These are phyloP conservation scores for Pisolithus thermaeus DNA, from an alignment of 1,284 basidiomycete species.

Conservation along the genomic window DNA sequence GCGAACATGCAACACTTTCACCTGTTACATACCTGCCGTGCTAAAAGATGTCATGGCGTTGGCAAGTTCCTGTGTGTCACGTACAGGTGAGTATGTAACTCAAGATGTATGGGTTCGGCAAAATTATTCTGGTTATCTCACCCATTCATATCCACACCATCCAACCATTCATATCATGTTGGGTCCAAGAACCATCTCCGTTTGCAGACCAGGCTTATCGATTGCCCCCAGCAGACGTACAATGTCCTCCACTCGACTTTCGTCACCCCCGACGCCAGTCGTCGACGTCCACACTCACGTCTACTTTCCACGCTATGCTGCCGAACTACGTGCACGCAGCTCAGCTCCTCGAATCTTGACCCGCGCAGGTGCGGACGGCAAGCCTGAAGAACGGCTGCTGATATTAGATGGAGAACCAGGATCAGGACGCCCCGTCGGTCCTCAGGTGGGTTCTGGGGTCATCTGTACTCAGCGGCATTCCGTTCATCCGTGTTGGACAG, in stretches of 20 bases:
- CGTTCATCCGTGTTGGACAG: constrained; percentile 33
- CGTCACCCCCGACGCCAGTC: constrained; percentile 33
- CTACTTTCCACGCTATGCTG: constrained; percentile 70
- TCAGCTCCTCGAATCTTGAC: constrained; percentile 64
- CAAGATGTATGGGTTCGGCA: constrained; percentile 7
- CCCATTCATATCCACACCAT: constrained; percentile 10
- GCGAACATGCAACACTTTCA: not conserved
- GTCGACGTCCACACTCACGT: constrained; percentile 82
- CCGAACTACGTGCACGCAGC: constrained; percentile 54
- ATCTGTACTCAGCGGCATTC: not conserved
- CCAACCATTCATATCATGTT: constrained; percentile 2
- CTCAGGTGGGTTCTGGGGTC: constrained; percentile 38
- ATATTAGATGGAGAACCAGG: constrained; percentile 75
- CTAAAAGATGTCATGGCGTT: too few species aligned
- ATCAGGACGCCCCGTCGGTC: constrained; percentile 63
- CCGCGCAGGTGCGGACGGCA: constrained; percentile 37
- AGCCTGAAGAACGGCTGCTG: constrained; percentile 59
- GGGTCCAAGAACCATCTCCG: constrained; percentile 13
- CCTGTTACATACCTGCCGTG: not conserved
- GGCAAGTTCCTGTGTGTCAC: too few species aligned
- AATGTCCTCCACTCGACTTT: constrained; percentile 17
- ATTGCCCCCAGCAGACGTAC: constrained; percentile 22
- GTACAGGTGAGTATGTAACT: constrained; percentile 6
- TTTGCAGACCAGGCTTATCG: constrained; percentile 17
- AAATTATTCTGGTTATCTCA: constrained; percentile 3